Evolutionary conservation across 192 early-diverging fungal species (phyloP).

Genomic region (Backusella tarrabulga): DNA sequence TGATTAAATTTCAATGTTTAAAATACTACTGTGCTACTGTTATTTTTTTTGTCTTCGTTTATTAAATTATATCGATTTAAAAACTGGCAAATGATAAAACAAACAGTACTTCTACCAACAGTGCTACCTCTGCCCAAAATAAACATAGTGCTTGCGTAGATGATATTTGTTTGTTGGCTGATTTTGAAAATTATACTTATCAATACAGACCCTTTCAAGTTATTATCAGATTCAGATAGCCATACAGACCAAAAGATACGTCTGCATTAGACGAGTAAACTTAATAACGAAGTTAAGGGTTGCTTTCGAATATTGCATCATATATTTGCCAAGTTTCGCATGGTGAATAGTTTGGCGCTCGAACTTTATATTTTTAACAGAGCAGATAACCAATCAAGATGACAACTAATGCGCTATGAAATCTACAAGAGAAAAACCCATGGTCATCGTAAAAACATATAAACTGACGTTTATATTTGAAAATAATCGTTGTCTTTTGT

Average conservation of each 20-base stretch:
- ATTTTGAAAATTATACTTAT: background rate
- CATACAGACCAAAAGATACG: background rate
- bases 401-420: background rate
- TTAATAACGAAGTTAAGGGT: background rate
- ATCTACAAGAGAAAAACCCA: background rate
- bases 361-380: background rate
- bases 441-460: background rate
- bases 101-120: background rate
- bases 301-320: background rate
- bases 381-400: background rate
- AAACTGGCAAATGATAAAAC: background rate
- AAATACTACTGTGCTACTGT: background rate
- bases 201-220: background rate
- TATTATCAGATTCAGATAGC: background rate
- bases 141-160: background rate
- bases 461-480: background rate
- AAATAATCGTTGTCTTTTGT: background rate
- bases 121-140: background rate
- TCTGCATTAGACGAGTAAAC: background rate
- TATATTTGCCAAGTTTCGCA: background rate
- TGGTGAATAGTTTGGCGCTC: background rate
- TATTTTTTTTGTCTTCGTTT: background rate
- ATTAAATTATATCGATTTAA: background rate
- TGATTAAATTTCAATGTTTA: background rate
- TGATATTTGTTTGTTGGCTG: background rate